phyloP scores from a whole-genome alignment of 164 flowering plant species.

The Vitis amurensis region DNA sequence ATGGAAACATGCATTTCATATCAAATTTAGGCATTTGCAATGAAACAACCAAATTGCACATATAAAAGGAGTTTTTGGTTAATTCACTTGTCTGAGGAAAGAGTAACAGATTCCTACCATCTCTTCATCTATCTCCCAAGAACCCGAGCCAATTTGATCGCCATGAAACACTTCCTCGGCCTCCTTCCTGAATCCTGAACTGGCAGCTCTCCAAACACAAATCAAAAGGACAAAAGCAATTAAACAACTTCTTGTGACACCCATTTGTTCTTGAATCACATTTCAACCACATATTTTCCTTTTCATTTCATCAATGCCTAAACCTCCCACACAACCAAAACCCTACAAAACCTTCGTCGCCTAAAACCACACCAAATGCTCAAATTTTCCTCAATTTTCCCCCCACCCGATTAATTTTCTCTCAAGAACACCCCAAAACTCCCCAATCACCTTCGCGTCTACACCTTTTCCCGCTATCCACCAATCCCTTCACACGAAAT shows the following conservation, averaged over 20 bases:
- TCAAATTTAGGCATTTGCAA: background rate
- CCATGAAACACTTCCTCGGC: conserved; percentile 21
- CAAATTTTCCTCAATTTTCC: background rate
- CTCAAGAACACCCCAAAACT: background rate
- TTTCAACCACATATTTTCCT: conserved; percentile 19
- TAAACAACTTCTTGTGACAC: conserved; percentile 23
- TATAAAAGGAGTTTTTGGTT: too few relatives aligned
- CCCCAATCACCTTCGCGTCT: background rate
- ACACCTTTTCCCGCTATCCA: too few relatives aligned
- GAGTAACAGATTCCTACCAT: conserved; percentile 30
- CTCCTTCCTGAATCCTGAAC: conserved; percentile 21
- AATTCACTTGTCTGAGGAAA: background rate
- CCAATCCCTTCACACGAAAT: too few relatives aligned
- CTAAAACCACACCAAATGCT: conserved; percentile 3
- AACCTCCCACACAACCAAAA: conserved; percentile 17
- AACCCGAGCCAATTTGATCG: conserved; percentile 16
- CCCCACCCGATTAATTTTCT: conserved; percentile 10
- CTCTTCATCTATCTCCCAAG: conserved; percentile 30
- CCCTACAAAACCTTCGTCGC: conserved; percentile 13
- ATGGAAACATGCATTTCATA: background rate
- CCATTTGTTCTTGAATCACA: conserved; percentile 35
- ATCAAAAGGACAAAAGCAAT: conserved; percentile 29
- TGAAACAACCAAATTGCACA: background rate
- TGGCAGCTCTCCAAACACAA: conserved; percentile 17
- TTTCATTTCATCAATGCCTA: conserved; percentile 33